Evolutionary conservation across 2,329 filamentous ascomycete species (phyloP).

Genomic region (Aspergillus terreus): DNA sequence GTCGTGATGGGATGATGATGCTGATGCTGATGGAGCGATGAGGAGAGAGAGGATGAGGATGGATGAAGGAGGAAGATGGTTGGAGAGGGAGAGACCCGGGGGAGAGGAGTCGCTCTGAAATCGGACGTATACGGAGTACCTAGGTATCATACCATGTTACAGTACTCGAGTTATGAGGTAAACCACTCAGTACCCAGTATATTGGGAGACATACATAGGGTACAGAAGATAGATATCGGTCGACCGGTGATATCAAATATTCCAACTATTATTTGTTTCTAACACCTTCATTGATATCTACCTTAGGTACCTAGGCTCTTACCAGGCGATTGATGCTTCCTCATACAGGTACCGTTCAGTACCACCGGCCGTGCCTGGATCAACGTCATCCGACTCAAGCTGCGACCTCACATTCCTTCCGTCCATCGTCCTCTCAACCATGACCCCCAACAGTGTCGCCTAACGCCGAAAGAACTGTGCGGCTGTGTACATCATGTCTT

Average conservation of each 20-base stretch:
- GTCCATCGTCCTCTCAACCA: background rate
- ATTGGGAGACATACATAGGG: too few species aligned
- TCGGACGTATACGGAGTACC: background rate
- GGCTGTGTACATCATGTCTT: constrained; percentile 19
- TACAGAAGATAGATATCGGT: too few species aligned
- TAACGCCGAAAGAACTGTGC: background rate
- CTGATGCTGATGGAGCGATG: background rate
- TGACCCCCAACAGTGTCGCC: background rate
- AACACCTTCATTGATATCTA: too few species aligned
- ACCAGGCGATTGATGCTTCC: too few species aligned
- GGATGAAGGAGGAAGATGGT: background rate
- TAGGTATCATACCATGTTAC: background rate
- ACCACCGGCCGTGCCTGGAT: background rate
- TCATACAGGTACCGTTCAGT: too few species aligned
- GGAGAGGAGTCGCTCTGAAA: background rate
- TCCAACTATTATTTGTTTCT: too few species aligned
- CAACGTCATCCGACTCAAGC: background rate
- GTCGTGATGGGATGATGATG: background rate
- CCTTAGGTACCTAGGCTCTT: too few species aligned
- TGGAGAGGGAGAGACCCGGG: background rate
- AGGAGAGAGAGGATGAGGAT: background rate
- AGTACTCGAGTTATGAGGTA: too few species aligned
- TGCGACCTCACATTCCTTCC: background rate
- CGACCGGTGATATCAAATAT: too few species aligned
- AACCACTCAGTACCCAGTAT: too few species aligned